Evolutionary conservation across 805 yeast species (phyloP).

Genomic region (Ogataea philodendri): DNA sequence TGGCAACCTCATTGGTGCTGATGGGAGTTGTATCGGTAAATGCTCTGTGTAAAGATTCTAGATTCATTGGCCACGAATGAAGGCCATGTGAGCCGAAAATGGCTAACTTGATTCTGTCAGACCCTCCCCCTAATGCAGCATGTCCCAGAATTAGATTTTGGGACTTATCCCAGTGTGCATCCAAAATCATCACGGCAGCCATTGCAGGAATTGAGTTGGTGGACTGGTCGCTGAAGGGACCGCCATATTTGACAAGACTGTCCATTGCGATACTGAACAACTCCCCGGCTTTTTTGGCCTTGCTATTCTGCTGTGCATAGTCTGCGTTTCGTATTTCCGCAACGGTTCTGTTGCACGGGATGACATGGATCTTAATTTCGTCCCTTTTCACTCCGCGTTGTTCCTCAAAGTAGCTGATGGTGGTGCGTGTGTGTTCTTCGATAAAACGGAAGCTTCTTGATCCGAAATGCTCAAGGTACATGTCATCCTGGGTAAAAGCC

Average conservation of each 20-base stretch:
- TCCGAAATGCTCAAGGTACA: slow-evolving; percentile 75
- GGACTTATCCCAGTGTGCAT: slow-evolving; percentile 75
- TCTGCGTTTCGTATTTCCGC: slow-evolving; percentile 74
- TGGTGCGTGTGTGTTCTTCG: slow-evolving; percentile 58
- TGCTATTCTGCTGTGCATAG: slow-evolving; percentile 79
- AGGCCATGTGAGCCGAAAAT: slow-evolving; percentile 93
- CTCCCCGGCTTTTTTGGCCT: slow-evolving; percentile 72
- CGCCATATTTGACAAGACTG: slow-evolving; percentile 57
- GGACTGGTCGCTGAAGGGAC: slow-evolving; percentile 43
- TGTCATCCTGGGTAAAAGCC: slow-evolving; percentile 87
- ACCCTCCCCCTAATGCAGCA: slow-evolving; percentile 94
- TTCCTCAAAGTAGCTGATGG: slow-evolving; percentile 47
- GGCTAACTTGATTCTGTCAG: slow-evolving; percentile 66
- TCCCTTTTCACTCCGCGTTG: slow-evolving; percentile 33
- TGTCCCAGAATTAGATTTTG: slow-evolving; percentile 68
- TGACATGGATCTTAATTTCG: slow-evolving; percentile 74
- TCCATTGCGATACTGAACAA: slow-evolving; percentile 77
- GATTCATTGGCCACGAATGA: slow-evolving; percentile 86
- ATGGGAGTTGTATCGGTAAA: slow-evolving; percentile 72
- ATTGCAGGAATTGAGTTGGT: slow-evolving; percentile 50
- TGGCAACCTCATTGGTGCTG: slow-evolving; percentile 73
- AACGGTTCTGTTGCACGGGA: slow-evolving; percentile 63
- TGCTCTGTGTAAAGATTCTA: slow-evolving; percentile 65
- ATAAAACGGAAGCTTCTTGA: slow-evolving; percentile 70
- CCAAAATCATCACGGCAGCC: slow-evolving; percentile 84